phyloP scores from a whole-genome alignment of 1,139 yeast species.

The Geotrichum europaeum region DNA sequence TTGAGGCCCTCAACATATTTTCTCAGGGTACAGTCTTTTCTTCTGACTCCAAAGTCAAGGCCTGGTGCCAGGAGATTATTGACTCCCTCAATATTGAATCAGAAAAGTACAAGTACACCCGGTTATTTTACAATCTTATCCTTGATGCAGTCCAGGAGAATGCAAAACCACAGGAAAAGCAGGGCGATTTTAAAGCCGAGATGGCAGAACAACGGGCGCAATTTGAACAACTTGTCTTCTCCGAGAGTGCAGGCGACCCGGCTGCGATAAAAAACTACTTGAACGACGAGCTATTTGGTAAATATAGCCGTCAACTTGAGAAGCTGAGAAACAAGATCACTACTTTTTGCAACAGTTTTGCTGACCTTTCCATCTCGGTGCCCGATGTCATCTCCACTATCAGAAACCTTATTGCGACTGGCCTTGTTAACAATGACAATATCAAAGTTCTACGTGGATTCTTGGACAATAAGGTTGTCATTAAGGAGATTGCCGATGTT shows the following conservation, averaged over 20 bases:
- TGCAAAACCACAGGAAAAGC: not conserved
- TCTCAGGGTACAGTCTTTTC: slow-evolving; percentile 1
- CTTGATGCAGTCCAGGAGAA: slow-evolving; percentile 15
- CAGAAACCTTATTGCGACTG: slow-evolving; percentile 5
- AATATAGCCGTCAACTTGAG: slow-evolving; percentile 8
- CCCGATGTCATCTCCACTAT: slow-evolving; percentile 4
- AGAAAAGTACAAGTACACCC: slow-evolving; percentile 18
- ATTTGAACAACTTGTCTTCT: slow-evolving; percentile 20
- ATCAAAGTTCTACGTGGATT: slow-evolving; percentile 16
- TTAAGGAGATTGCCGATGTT: slow-evolving; percentile 20
- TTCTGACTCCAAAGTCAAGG: slow-evolving; percentile 4
- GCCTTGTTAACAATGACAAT: slow-evolving; percentile 13
- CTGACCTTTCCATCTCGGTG: not conserved
- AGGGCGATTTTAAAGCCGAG: slow-evolving; percentile 11
- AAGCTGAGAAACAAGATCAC: slow-evolving; percentile 10
- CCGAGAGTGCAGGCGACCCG: slow-evolving; percentile 8
- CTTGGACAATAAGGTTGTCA: slow-evolving; percentile 10
- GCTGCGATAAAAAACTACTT: slow-evolving; percentile 15
- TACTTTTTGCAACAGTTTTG: slow-evolving; percentile 5
- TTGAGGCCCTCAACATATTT: slow-evolving; percentile 3
- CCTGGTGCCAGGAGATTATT: slow-evolving; percentile 10
- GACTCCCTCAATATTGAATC: slow-evolving; percentile 12
- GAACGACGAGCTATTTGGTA: slow-evolving; percentile 14
- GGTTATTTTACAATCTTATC: slow-evolving; percentile 19
- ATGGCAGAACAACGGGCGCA: slow-evolving; percentile 17